A percentile compares a stretch with the other conserved stretches of the same genome.
These are phyloP conservation scores for Candida andamanensis DNA, from an alignment of 805 yeast genomes.

Conservation along the genomic window DNA sequence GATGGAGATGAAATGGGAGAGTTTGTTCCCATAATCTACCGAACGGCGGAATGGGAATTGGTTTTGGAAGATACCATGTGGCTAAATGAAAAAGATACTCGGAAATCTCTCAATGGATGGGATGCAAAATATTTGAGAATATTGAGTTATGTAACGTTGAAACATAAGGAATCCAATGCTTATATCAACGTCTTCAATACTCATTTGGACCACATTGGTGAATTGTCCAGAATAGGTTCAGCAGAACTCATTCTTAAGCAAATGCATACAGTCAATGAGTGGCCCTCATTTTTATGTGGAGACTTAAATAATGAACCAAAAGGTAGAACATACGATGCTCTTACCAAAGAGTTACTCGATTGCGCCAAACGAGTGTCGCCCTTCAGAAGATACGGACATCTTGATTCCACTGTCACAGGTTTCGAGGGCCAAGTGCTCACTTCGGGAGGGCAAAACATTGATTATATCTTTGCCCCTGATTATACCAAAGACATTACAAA, in stretches of 20 bases:
- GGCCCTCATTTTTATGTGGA: constrained; percentile 31
- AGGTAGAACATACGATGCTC: constrained; percentile 15
- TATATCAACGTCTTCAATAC: constrained; percentile 31
- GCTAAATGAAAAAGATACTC: constrained; percentile 30
- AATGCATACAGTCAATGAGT: constrained; percentile 19
- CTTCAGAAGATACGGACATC: constrained; percentile 24
- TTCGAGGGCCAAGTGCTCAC: constrained; percentile 22
- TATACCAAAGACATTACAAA: constrained; percentile 13
- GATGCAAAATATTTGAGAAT: constrained; percentile 33
- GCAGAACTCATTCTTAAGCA: constrained; percentile 24
- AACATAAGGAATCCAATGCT: constrained; percentile 20
- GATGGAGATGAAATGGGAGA: constrained; percentile 25
- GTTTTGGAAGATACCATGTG: constrained; percentile 26
- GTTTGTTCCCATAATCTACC: constrained; percentile 29
- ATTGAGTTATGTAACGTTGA: constrained; percentile 27
- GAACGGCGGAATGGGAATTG: constrained; percentile 24
- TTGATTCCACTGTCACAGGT: constrained; percentile 27
- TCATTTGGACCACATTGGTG: constrained; percentile 36
- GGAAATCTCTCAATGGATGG: constrained; percentile 32
- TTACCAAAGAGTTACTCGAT: constrained; percentile 15
- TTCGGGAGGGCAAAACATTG: constrained; percentile 26
- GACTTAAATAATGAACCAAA: constrained; percentile 24
- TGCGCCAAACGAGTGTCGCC: constrained; percentile 16
- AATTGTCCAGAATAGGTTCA: constrained; percentile 23
- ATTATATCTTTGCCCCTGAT: constrained; percentile 26